Conservation (phyloP, 208 protist species). For the Angomonas deanei region DNA sequence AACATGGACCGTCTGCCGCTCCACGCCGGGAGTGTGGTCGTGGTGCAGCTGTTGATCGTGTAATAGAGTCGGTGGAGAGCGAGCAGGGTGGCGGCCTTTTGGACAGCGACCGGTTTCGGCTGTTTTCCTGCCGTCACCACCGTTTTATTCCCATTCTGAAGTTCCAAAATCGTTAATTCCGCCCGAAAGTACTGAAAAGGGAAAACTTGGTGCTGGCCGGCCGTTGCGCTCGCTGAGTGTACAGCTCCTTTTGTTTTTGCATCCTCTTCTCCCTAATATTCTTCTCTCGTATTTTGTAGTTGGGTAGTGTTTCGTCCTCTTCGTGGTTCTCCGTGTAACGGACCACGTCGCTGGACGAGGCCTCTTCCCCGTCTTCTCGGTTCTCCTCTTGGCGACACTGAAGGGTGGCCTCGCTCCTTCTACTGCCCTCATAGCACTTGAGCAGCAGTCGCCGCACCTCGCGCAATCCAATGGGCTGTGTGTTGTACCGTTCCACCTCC, state of each 20-base stretch:
- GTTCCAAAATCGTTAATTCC: background rate
- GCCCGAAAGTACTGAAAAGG: no score
- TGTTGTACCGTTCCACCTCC: slow-evolving; percentile 24
- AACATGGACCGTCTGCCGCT: background rate
- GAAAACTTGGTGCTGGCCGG: no score
- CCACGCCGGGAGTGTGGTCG: background rate
- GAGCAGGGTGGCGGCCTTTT: background rate
- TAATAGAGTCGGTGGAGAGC: background rate
- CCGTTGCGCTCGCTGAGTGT: background rate
- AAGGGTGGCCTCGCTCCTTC: background rate
- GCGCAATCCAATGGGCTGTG: slow-evolving; percentile 16
- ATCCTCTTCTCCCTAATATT: background rate
- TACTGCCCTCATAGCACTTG: background rate
- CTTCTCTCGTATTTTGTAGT: background rate
- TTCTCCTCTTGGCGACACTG: background rate
- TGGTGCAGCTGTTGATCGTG: background rate
- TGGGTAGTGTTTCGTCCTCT: background rate
- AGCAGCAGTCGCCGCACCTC: slow-evolving; percentile 34
- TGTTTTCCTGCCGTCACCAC: background rate
- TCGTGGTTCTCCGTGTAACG: background rate
- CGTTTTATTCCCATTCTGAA: background rate
- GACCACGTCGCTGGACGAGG: background rate
- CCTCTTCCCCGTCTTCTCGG: background rate
- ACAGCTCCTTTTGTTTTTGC: background rate
- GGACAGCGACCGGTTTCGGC: background rate